Conservation (phyloP, 2,329 filamentous ascomycete species). For the Ascochyta pisi region DNA sequence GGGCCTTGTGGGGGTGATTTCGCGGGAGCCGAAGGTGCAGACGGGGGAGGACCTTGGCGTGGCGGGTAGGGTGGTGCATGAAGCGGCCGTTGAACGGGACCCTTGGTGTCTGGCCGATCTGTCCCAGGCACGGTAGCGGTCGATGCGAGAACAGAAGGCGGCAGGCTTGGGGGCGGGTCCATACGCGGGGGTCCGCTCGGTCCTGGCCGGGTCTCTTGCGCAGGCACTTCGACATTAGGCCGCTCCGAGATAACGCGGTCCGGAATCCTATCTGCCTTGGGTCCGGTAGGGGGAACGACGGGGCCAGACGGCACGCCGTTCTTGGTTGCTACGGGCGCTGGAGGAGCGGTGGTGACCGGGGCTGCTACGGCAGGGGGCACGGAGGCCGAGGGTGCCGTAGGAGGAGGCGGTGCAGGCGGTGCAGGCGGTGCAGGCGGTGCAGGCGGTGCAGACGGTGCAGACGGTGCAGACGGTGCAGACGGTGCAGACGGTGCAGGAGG, state of each 20-base stretch:
- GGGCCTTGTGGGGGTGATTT: slow-evolving; percentile 42
- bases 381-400: slow-evolving; percentile 31
- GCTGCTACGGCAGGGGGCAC: slow-evolving; percentile 27
- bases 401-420: slow-evolving; percentile 28
- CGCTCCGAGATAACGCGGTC: slow-evolving; percentile 42
- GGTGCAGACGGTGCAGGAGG: slow-evolving; percentile 31
- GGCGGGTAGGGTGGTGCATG: slow-evolving; percentile 14
- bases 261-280: slow-evolving; percentile 46
- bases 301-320: slow-evolving; percentile 17
- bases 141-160: slow-evolving; percentile 23
- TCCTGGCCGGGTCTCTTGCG: slow-evolving; percentile 28
- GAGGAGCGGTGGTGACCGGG: slow-evolving; percentile 31
- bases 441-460: slow-evolving; percentile 25
- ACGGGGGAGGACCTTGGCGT: slow-evolving; percentile 19
- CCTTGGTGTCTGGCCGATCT: slow-evolving; percentile 26
- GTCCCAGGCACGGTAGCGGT: slow-evolving; percentile 11
- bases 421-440: slow-evolving; percentile 32
- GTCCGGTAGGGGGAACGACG: slow-evolving; percentile 48
- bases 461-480: slow-evolving; percentile 30
- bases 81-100: slow-evolving; percentile 2
- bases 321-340: slow-evolving; percentile 33
- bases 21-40: slow-evolving; percentile 18
- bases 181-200: slow-evolving; percentile 27
- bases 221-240: slow-evolving; percentile 25
- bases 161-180: slow-evolving; percentile 30